Percentiles rank a stretch among this genome's conserved stretches.
These are phyloP conservation scores for Ophiostoma ips DNA, from an alignment of 2,329 filamentous ascomycete species.

Conservation along the genomic window DNA sequence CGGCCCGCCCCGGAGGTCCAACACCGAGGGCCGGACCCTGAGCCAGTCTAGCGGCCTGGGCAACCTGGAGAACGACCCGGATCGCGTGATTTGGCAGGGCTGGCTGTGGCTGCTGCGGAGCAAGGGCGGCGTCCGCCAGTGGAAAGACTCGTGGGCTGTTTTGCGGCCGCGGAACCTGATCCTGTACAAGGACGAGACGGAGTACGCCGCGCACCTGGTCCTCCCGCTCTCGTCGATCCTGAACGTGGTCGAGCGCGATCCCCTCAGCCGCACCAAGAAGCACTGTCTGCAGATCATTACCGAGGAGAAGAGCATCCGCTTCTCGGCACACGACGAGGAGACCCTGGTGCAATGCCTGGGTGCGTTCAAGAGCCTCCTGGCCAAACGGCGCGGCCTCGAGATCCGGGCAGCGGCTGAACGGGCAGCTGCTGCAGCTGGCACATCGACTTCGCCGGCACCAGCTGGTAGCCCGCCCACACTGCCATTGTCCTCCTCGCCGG, in stretches of 20 bases:
- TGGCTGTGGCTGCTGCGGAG: constrained; percentile 76
- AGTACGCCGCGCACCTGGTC: constrained; percentile 78
- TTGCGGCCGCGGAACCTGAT: constrained; percentile 73
- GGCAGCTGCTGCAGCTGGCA: constrained; percentile 1
- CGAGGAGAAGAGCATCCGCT: constrained; percentile 72
- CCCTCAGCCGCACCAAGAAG: constrained; percentile 68
- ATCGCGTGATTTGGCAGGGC: constrained; percentile 88
- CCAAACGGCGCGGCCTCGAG: constrained; percentile 52
- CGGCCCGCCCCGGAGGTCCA: not conserved
- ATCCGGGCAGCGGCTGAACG: constrained; percentile 29
- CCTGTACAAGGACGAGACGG: constrained; percentile 83
- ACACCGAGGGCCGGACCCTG: constrained; percentile 27
- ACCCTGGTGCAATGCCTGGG: constrained; percentile 71
- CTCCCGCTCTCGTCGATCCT: constrained; percentile 67
- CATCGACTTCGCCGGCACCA: not conserved
- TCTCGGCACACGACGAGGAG: constrained; percentile 71
- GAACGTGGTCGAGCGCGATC: constrained; percentile 84
- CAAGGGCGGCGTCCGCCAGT: constrained; percentile 72
- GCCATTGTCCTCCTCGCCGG: not conserved
- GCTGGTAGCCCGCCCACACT: not conserved
- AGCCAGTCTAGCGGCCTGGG: constrained; percentile 47
- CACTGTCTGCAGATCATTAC: constrained; percentile 88
- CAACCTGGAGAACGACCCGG: constrained; percentile 47
- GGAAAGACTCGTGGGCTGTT: constrained; percentile 92
- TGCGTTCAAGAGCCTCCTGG: constrained; percentile 74